These are phyloP conservation scores for Penicillium digitatum DNA, from an alignment of 2,329 filamentous ascomycete genomes.

Conservation along the genomic window DNA sequence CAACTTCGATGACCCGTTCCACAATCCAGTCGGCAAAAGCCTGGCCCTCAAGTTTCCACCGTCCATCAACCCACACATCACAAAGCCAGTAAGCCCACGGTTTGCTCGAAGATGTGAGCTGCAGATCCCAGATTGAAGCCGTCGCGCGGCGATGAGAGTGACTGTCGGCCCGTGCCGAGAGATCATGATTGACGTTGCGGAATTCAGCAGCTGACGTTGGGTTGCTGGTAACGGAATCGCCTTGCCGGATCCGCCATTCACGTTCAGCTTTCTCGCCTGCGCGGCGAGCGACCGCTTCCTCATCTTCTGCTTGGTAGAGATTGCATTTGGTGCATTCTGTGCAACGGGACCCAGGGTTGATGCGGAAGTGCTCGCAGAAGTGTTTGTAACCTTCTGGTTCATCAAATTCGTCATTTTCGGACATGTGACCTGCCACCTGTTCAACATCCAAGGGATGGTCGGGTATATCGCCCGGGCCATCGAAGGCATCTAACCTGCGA, in stretches of 20 bases:
- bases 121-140: slow-evolving; percentile 25
- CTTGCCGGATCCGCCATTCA: slow-evolving; percentile 65
- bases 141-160: slow-evolving; percentile 16
- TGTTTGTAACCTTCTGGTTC: slow-evolving; percentile 77
- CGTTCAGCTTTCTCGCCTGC: slow-evolving; percentile 69
- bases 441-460: slow-evolving; percentile 11
- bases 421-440: neutral
- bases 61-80: slow-evolving; percentile 39
- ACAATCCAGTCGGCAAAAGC: slow-evolving; percentile 40
- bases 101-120: slow-evolving; percentile 20
- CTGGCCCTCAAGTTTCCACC: slow-evolving; percentile 43
- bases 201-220: slow-evolving; percentile 15
- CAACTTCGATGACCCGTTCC: slow-evolving; percentile 39
- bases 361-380: slow-evolving; percentile 93
- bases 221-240: slow-evolving; percentile 26
- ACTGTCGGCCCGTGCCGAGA: slow-evolving; percentile 19
- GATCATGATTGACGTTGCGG: slow-evolving; percentile 29
- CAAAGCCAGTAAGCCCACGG: slow-evolving; percentile 35
- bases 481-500: slow-evolving; percentile 42
- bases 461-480: slow-evolving; percentile 29
- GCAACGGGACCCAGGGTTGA: slow-evolving; percentile 71
- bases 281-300: slow-evolving; percentile 63
- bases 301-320: slow-evolving; percentile 66
- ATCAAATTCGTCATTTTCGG: slow-evolving; percentile 26
- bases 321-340: slow-evolving; percentile 76